Evolutionary conservation across 2,329 filamentous ascomycete species (phyloP).

Genomic region (Pseudogymnoascus sp.): DNA sequence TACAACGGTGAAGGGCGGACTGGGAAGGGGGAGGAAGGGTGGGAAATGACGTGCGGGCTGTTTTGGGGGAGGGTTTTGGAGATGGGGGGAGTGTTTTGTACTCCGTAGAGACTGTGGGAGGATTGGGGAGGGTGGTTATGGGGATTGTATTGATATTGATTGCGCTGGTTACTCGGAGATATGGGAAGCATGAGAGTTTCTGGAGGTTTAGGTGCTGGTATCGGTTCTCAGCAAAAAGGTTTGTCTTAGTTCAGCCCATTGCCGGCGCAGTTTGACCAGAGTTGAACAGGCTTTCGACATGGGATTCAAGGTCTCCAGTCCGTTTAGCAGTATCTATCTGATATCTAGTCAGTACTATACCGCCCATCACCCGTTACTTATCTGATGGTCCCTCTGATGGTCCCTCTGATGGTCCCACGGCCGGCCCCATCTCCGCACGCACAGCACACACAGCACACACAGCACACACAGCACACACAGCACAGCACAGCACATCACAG

Average conservation of each 20-base stretch:
- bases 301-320: background rate
- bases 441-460: too few relatives aligned
- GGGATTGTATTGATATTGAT: too few relatives aligned
- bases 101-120: too few relatives aligned
- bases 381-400: background rate
- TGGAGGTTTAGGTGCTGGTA: background rate
- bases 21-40: background rate
- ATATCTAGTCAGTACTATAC: background rate
- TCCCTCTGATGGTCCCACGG: background rate
- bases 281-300: background rate
- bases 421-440: too few relatives aligned
- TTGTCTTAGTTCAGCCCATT: background rate
- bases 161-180: background rate
- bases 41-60: background rate
- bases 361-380: background rate
- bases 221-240: background rate
- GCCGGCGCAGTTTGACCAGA: background rate
- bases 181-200: background rate
- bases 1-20: background rate
- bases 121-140: too few relatives aligned
- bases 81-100: too few relatives aligned
- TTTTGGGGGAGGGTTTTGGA: background rate
- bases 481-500: too few relatives aligned
- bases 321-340: background rate
- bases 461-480: too few relatives aligned